Evolutionary conservation across 2,329 filamentous ascomycete species (phyloP).

Genomic region (Ciborinia camelliae): DNA sequence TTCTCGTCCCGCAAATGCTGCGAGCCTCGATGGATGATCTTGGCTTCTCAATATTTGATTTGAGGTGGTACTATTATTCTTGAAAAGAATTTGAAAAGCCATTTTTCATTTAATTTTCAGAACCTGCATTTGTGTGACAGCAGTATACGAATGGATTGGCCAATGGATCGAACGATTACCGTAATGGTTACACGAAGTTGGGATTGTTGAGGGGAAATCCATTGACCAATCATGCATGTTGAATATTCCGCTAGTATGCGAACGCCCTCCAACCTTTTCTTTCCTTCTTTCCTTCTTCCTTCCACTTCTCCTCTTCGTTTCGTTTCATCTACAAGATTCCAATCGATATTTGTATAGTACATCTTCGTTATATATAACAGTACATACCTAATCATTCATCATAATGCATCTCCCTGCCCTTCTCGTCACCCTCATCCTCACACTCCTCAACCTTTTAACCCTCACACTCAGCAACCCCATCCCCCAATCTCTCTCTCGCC

Average conservation of each 20-base stretch:
- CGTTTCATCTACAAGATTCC: background rate
- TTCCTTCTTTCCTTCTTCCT: too few relatives aligned
- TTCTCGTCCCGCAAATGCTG: background rate
- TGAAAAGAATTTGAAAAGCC: background rate
- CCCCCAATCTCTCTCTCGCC: background rate
- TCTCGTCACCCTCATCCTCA: background rate
- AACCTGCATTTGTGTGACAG: background rate
- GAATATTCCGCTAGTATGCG: background rate
- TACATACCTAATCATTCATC: background rate
- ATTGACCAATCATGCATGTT: background rate
- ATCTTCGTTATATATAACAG: background rate
- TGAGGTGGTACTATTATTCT: background rate
- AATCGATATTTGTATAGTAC: background rate
- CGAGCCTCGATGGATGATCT: background rate
- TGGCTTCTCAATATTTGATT: background rate
- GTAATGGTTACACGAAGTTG: background rate
- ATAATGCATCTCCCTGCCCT: background rate
- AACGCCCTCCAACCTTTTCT: background rate
- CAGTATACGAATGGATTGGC: background rate
- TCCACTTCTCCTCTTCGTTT: background rate
- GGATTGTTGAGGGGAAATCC: background rate
- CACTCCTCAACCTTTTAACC: background rate
- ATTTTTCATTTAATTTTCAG: too few relatives aligned
- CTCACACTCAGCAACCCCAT: background rate
- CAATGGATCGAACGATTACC: background rate